These are phyloP conservation scores for Fragaria iinumae DNA, from an alignment of 306 rosid genomes.

Conservation along the genomic window DNA sequence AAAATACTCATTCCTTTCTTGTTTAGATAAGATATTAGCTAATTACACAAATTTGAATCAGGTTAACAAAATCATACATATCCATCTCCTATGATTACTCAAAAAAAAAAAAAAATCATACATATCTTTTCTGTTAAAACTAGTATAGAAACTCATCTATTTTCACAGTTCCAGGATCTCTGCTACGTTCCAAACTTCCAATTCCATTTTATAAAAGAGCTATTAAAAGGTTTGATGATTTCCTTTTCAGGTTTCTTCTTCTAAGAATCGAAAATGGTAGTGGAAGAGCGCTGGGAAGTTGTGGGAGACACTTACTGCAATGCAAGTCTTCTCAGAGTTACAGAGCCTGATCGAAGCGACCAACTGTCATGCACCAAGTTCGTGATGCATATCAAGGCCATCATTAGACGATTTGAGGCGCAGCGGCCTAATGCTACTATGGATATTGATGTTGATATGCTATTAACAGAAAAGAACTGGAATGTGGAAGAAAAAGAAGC, in stretches of 20 bases:
- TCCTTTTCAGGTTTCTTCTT: neutral
- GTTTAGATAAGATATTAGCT: neutral
- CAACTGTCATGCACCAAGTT: neutral
- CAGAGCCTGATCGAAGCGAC: neutral
- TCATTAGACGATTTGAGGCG: neutral
- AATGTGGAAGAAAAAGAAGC: neutral
- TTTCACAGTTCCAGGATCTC: too few relatives aligned
- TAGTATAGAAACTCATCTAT: neutral
- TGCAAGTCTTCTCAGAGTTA: neutral
- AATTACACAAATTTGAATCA: neutral
- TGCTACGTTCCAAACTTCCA: too few relatives aligned
- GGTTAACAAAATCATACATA: neutral
- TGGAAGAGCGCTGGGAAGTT: slow-evolving; percentile 1
- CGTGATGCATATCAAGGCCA: neutral
- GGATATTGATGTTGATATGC: neutral
- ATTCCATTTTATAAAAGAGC: too few relatives aligned
- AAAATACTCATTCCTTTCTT: neutral
- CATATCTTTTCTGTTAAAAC: neutral
- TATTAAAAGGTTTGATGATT: neutral
- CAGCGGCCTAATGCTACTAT: neutral
- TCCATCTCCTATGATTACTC: neutral
- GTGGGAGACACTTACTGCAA: slow-evolving; percentile 1
- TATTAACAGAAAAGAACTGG: neutral
- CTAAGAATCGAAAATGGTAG: neutral
- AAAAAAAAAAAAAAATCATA: neutral